Evolutionary conservation across 257 asterid species (phyloP), one percentile per base, ranked within the genome.

Genomic region (Nyctanthes arbortristis): DNA sequence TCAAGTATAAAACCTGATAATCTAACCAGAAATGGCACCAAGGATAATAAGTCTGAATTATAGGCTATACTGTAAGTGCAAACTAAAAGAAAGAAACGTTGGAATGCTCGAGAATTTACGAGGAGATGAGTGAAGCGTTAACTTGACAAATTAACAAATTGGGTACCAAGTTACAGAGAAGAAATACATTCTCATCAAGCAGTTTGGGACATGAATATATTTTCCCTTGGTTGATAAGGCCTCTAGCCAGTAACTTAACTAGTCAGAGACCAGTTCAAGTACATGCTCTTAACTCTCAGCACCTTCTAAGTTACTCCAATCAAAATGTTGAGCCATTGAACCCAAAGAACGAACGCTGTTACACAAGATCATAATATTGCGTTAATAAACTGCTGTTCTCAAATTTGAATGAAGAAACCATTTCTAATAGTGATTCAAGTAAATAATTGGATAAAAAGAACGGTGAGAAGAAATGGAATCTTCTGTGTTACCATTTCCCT

Each of bases 291-390:
- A 52, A 52, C 59, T 52, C 58, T 52, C 59, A 10, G 59, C 59
- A 52, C 13, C 28, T 52, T 52, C 59, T 24, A 20, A 3, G 16
- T 8, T 22, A 25, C 32, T 65, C 25, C 34, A 29, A 18, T 85
- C 84, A 92, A 70, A 92, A 90, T 5, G 97, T 92, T 4, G 98
- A 80, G 75, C 98, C 95, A 28, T 92, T 90, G 84, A 88, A 92
- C 79, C 98, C 98, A 54, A 87, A 79, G 86, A 67, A 90, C 0
- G 93, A 72, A 64, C 91, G 87, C 93, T 92, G 80, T 63, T 35
- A 73, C 57, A 83, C 16, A 74, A 9, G 57, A 68, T 14, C 18
- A 74, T 67, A 35, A 52, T 25, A 32, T 27, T 0, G 32, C 24
- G 70, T 76, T 49, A 52, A 47, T 31, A 67, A 68, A 14, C 28